phyloP scores from a whole-genome alignment of 2,329 filamentous ascomycete species.

The Scedosporium minutisporum region DNA sequence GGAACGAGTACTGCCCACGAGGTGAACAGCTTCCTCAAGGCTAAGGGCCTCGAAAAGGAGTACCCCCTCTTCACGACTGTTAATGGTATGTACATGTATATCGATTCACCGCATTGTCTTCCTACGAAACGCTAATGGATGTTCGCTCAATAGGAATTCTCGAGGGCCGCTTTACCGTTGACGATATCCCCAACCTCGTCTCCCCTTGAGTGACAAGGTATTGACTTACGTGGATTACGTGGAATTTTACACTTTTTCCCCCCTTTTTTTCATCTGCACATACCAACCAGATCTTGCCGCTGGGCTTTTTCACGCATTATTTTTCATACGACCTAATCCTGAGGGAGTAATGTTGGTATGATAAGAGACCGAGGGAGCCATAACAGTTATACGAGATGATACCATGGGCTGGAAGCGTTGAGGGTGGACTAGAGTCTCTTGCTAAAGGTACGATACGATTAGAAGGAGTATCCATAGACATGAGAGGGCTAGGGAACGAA shows the following conservation, averaged over 20 bases:
- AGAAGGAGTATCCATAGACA: too few species aligned
- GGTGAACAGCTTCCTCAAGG: constrained; percentile 80
- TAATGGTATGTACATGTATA: constrained; percentile 32
- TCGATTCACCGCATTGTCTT: background rate
- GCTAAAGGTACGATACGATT: too few species aligned
- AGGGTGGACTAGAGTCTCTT: too few species aligned
- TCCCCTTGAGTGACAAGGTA: constrained; percentile 14
- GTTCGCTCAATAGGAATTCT: constrained; percentile 43
- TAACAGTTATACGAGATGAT: too few species aligned
- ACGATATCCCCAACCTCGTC: constrained; percentile 69
- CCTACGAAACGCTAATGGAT: background rate
- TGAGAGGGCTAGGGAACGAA: too few species aligned
- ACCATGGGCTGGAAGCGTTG: too few species aligned
- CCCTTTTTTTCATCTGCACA: background rate
- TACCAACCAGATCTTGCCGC: background rate
- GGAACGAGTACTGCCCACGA: constrained; percentile 87
- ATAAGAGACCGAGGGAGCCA: too few species aligned
- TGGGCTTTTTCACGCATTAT: background rate
- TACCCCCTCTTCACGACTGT: constrained; percentile 93
- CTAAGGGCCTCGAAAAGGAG: constrained; percentile 64
- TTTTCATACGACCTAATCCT: background rate
- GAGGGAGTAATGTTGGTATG: too few species aligned
- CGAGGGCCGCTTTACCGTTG: constrained; percentile 63
- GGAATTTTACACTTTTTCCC: background rate
- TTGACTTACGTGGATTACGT: background rate